Conservation (phyloP, 805 yeast species). For the Kockiozyma suomiensis region DNA sequence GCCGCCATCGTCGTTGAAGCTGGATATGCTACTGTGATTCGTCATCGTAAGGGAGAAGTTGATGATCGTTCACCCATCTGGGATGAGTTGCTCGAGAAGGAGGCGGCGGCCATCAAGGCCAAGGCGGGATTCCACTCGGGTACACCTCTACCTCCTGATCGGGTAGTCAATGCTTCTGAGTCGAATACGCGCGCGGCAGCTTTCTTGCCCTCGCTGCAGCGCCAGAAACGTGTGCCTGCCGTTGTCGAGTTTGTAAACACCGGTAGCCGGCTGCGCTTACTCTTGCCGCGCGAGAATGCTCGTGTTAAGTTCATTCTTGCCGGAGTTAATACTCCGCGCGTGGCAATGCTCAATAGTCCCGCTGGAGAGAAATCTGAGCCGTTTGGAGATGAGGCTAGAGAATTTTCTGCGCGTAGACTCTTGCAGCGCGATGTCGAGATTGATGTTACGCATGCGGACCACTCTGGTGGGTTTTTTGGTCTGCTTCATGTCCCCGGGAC, state of each 20-base stretch:
- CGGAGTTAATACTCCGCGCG: slow-evolving; percentile 59
- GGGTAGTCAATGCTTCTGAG: slow-evolving; percentile 80
- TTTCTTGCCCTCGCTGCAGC: slow-evolving; percentile 67
- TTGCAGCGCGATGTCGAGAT: slow-evolving; percentile 75
- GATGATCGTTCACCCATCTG: slow-evolving; percentile 71
- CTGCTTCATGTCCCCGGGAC: slow-evolving; percentile 54
- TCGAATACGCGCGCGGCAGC: slow-evolving; percentile 70
- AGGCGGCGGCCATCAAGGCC: slow-evolving; percentile 57
- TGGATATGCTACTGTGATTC: slow-evolving; percentile 78
- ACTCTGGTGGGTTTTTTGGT: slow-evolving; percentile 80
- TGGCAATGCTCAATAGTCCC: slow-evolving; percentile 34
- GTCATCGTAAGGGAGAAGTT: slow-evolving; percentile 71
- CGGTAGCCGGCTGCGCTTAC: slow-evolving; percentile 67
- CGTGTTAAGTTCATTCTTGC: slow-evolving; percentile 73
- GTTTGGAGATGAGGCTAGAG: slow-evolving; percentile 54
- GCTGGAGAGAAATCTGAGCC: slow-evolving; percentile 35
- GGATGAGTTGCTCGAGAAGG: slow-evolving; percentile 75
- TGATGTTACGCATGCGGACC: slow-evolving; percentile 70
- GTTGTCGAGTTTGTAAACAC: slow-evolving; percentile 71
- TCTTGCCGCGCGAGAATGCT: slow-evolving; percentile 70
- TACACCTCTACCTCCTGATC: slow-evolving; percentile 59
- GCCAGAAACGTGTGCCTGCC: slow-evolving; percentile 65
- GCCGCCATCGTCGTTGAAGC: slow-evolving; percentile 60
- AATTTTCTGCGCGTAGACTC: slow-evolving; percentile 55
- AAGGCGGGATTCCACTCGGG: slow-evolving; percentile 65